phyloP scores from a whole-genome alignment of 768 basidiomycete genomes.

The Ramaria rubella region DNA sequence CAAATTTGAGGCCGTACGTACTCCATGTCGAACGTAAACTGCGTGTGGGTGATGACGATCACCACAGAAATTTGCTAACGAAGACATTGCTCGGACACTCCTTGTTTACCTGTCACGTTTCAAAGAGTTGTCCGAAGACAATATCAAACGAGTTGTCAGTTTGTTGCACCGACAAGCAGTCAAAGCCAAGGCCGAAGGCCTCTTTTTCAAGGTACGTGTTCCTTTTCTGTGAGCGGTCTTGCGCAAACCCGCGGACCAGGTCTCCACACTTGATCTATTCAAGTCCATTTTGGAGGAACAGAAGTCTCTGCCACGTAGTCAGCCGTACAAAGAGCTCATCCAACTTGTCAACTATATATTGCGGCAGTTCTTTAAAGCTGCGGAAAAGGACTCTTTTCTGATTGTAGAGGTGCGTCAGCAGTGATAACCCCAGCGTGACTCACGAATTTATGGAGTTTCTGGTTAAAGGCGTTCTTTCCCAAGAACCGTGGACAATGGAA shows the following conservation, averaged over 20 bases:
- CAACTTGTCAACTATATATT: constrained; percentile 81
- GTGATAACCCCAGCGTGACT: no score
- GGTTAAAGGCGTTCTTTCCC: constrained; percentile 72
- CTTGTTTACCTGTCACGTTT: constrained; percentile 78
- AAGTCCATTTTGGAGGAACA: constrained; percentile 79
- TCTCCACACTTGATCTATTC: constrained; percentile 85
- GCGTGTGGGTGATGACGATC: neutral
- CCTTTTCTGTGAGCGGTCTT: neutral
- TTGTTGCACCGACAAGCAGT: constrained; percentile 89
- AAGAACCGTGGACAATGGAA: constrained; percentile 87
- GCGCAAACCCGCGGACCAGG: constrained; percentile 41
- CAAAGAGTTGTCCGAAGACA: constrained; percentile 75
- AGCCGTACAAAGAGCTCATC: constrained; percentile 76
- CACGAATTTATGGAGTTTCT: neutral
- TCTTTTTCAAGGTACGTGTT: constrained; percentile 81
- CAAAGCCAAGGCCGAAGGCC: constrained; percentile 83
- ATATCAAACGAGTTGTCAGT: constrained; percentile 85
- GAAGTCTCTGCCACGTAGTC: constrained; percentile 69
- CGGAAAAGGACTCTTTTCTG: constrained; percentile 78
- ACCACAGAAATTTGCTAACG: constrained; percentile 78
- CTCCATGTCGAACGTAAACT: constrained; percentile 2
- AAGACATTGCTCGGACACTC: constrained; percentile 80
- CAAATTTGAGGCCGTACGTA: constrained; percentile 76
- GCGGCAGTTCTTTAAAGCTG: constrained; percentile 89
- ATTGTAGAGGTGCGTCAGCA: constrained; percentile 79